Evolutionary conservation across 805 yeast species (phyloP).

Genomic region (Pichia exigua): DNA sequence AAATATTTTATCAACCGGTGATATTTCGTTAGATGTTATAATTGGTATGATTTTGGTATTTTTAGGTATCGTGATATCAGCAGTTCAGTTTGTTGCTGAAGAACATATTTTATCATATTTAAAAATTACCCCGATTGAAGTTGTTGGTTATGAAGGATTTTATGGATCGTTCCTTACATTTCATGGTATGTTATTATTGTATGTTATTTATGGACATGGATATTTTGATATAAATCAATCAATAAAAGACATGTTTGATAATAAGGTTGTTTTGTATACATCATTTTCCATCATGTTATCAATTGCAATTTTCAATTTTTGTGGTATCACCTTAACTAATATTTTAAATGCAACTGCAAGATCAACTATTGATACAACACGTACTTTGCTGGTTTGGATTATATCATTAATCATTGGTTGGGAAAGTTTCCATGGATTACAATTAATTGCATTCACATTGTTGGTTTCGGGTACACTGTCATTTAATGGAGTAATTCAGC

Average conservation of each 20-base stretch:
- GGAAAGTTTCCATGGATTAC: slow-evolving; percentile 61
- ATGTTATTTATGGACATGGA: slow-evolving; percentile 39
- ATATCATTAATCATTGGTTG: slow-evolving; percentile 64
- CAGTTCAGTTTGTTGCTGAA: slow-evolving; percentile 71
- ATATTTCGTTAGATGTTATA: slow-evolving; percentile 26
- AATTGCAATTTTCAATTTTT: slow-evolving; percentile 63
- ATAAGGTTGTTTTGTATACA: slow-evolving; percentile 37
- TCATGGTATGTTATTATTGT: slow-evolving; percentile 36
- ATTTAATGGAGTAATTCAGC: slow-evolving; percentile 61
- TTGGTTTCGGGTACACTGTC: slow-evolving; percentile 67
- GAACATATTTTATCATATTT: slow-evolving; percentile 53
- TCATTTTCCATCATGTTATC: slow-evolving; percentile 64
- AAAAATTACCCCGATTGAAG: slow-evolving; percentile 49
- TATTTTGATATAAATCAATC: slow-evolving; percentile 50
- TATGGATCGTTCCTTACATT: slow-evolving; percentile 48
- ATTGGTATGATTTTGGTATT: slow-evolving; percentile 54
- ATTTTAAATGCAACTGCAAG: slow-evolving; percentile 66
- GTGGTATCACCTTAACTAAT: slow-evolving; percentile 63
- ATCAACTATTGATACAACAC: slow-evolving; percentile 69
- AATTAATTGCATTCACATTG: slow-evolving; percentile 53
- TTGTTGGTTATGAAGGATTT: slow-evolving; percentile 71
- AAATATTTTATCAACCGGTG: background rate
- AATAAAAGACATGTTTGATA: slow-evolving; percentile 39
- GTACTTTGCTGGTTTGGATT: slow-evolving; percentile 70
- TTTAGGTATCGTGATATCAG: slow-evolving; percentile 59